phyloP scores from a whole-genome alignment of 306 rosid genomes.

The Geum urbanum region DNA sequence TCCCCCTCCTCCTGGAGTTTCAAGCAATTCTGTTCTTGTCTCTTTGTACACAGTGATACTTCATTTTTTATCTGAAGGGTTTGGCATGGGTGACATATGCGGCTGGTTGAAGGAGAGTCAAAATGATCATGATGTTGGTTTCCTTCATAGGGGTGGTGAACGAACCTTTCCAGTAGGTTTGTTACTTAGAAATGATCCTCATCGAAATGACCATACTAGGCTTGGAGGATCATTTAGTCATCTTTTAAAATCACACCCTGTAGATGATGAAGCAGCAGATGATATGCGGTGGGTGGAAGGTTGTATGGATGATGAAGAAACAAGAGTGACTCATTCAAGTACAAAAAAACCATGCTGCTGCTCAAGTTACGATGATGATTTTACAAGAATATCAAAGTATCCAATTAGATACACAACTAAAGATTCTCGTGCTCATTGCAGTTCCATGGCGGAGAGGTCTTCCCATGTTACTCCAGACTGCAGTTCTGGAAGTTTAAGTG shows the following conservation, averaged over 20 bases:
- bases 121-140: constrained; percentile 63
- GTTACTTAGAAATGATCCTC: constrained; percentile 67
- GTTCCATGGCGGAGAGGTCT: constrained; percentile 70
- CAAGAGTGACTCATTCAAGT: constrained; percentile 72
- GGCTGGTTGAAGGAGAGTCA: constrained; percentile 75
- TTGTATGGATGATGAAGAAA: constrained; percentile 81
- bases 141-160: constrained; percentile 94
- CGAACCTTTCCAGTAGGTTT: constrained; percentile 70
- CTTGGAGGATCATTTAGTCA: constrained; percentile 91
- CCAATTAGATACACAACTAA: constrained; percentile 56
- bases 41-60: constrained; percentile 85
- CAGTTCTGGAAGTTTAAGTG: constrained; percentile 72
- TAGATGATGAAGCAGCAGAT: constrained; percentile 56
- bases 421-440: constrained; percentile 65
- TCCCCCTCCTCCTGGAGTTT: constrained; percentile 79
- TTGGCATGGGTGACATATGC: constrained; percentile 63
- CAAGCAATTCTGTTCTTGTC: constrained; percentile 83
- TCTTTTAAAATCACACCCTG: constrained; percentile 60
- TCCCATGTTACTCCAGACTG: constrained; percentile 84
- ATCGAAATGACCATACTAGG: constrained; percentile 63
- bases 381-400: constrained; percentile 55
- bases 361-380: constrained; percentile 70
- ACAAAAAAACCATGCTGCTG: constrained; percentile 92
- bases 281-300: constrained; percentile 91
- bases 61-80: constrained; percentile 93